These are phyloP conservation scores for Colletotrichum sublineola DNA, from an alignment of 2,329 filamentous ascomycete genomes.

Conservation along the genomic window DNA sequence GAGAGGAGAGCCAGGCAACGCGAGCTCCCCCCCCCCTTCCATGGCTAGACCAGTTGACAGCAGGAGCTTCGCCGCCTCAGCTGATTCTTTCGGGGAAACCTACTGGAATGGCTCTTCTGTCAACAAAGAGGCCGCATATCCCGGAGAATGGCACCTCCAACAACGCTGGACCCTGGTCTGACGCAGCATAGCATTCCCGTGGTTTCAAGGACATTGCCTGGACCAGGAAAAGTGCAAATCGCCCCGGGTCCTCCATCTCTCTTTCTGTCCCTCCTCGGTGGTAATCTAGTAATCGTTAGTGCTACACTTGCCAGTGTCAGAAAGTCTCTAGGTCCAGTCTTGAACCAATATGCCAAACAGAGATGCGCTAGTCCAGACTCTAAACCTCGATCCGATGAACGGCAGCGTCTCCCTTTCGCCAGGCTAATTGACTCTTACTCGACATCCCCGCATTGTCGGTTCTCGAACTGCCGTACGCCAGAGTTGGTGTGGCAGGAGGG, in stretches of 20 bases:
- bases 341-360: neutral
- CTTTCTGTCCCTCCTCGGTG: neutral
- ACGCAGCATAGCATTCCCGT: neutral
- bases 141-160: conserved; percentile 24
- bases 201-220: conserved; percentile 20
- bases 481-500: neutral
- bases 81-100: neutral
- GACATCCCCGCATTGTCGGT: neutral
- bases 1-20: conserved; percentile 4
- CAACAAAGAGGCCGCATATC: conserved; percentile 11
- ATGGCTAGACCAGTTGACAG: neutral
- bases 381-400: conserved; percentile 33
- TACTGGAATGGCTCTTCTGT: conserved; percentile 2
- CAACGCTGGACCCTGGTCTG: conserved; percentile 6
- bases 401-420: conserved; percentile 2
- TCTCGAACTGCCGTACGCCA: conserved; percentile 15
- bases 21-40: neutral
- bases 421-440: neutral
- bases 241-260: conserved; percentile 7
- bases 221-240: neutral
- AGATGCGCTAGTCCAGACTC: conserved; percentile 28
- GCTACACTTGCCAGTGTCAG: conserved; percentile 18
- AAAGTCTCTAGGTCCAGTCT: neutral
- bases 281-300: neutral
- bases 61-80: conserved; percentile 8